Base-by-base conservation (phyloP, 305 asterid species). In the Rubia peregrina region DNA sequence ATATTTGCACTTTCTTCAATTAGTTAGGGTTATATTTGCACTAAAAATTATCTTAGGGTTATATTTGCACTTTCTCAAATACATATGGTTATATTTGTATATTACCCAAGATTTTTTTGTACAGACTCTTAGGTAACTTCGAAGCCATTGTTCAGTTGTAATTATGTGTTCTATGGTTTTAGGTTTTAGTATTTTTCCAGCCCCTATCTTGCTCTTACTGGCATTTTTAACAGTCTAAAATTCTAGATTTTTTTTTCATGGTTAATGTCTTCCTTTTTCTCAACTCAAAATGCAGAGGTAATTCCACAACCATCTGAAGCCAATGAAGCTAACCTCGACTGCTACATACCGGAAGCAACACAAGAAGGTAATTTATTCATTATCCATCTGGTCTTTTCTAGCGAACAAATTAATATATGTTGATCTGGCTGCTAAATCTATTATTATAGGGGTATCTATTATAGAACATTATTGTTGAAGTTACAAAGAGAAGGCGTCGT, bases 271-370 rank as follows among this genome's bases (percentile, higher is more conserved):
- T 82, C 61, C 70, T 82, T 7, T 82, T 82, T 76, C 75, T 76
- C 56, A 76, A 79, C 70, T 82, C 83, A 43, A 82, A 82, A 77
- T 79, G 85, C 73, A 82, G 64, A 67, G 83, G 56, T 82, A 82
- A 61, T 79, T 79, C 74, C 86, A 77, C 64, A 82, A 82, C 72
- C 80, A 80, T 13, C 73, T 79, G 79, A 82, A 82, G 75, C 86
- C 86, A 14, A 72, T 82, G 48, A 79, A 82, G 65, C 86, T 82
- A 43, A 77, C 82, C 61, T 77, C 83, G 83, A 79, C 85, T 13
- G 85, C 82, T 43, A 77, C 79, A 78, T 82, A 82, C 66, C 61
- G 85, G 76, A 82, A 82, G 73, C 83, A 82, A 38, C 85, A 82
- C 77, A 82, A 82, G 80, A 82, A 82, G 83, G 85, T 82, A 51